Conservation (phyloP, 2,329 filamentous ascomycete genomes). For the Cladobotryum mycophilum region DNA sequence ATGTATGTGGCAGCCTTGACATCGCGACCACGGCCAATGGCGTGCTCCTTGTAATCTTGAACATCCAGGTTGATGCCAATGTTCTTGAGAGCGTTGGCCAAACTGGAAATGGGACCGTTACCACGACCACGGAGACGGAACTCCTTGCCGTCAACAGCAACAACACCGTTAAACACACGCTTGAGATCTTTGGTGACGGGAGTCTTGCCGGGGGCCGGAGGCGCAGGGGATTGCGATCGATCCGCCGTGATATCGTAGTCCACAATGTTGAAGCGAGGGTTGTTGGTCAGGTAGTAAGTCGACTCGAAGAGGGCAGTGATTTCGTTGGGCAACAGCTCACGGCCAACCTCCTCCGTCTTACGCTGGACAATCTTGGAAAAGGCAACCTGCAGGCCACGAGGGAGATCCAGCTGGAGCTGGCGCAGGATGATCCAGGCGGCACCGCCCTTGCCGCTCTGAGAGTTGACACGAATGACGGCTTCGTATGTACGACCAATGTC, state of each 20-base stretch:
- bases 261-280: slow-evolving; percentile 77
- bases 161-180: slow-evolving; percentile 77
- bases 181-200: slow-evolving; percentile 71
- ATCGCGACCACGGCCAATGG: slow-evolving; percentile 71
- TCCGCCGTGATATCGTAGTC: slow-evolving; percentile 91
- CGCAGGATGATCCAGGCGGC: slow-evolving; percentile 90
- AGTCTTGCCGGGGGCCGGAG: slow-evolving; percentile 61
- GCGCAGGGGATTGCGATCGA: slow-evolving; percentile 67
- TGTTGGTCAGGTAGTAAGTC: slow-evolving; percentile 77
- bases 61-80: slow-evolving; percentile 86
- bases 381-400: slow-evolving; percentile 83
- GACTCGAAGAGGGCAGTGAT: slow-evolving; percentile 84
- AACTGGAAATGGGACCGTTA: slow-evolving; percentile 83
- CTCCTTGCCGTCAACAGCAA: slow-evolving; percentile 76
- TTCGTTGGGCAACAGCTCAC: slow-evolving; percentile 77
- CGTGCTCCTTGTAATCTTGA: slow-evolving; percentile 92
- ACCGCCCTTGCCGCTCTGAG: slow-evolving; percentile 90
- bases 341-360: slow-evolving; percentile 70
- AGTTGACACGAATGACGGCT: slow-evolving; percentile 96
- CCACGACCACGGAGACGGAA: slow-evolving; percentile 73
- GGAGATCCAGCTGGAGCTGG: slow-evolving; percentile 84
- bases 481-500: slow-evolving; percentile 98
- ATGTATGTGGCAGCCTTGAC: slow-evolving; percentile 96
- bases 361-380: slow-evolving; percentile 85
- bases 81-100: slow-evolving; percentile 72